Evolutionary conservation across 352 stramenopile species (phyloP).

Genomic region (Plasmopara viticola): DNA sequence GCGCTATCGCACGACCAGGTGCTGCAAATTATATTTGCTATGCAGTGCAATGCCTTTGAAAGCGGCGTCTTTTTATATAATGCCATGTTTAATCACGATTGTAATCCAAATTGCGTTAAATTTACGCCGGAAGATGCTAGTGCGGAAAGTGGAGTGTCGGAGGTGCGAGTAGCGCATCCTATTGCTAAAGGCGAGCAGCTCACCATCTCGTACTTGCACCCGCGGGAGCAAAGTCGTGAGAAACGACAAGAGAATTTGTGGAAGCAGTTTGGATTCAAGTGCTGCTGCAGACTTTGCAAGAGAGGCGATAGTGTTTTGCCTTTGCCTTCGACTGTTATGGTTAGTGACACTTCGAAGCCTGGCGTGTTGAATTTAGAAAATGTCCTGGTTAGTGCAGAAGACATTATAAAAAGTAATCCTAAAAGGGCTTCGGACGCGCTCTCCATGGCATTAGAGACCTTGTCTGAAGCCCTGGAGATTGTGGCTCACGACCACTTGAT

Average conservation of each 20-base stretch:
- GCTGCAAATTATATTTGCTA: conserved; percentile 82
- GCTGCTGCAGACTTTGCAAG: conserved; percentile 53
- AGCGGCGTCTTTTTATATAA: conserved; percentile 91
- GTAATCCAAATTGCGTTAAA: conserved; percentile 94
- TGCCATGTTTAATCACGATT: conserved; percentile 93
- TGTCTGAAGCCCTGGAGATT: conserved; percentile 79
- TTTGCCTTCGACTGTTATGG: conserved; percentile 16
- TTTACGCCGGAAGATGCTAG: conserved; percentile 58
- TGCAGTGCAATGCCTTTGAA: conserved; percentile 94
- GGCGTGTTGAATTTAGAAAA: conserved; percentile 64
- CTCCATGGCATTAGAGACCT: conserved; percentile 61
- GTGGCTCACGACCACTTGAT: conserved; percentile 81
- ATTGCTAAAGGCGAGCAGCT: conserved; percentile 86
- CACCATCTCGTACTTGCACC: conserved; percentile 92
- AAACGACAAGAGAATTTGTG: conserved; percentile 73
- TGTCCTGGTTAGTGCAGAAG: conserved; percentile 46
- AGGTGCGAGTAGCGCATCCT: conserved; percentile 84
- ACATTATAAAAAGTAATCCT: conserved; percentile 44
- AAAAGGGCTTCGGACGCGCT: conserved; percentile 47
- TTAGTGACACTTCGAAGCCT: conserved; percentile 14
- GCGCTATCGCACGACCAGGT: conserved; percentile 61
- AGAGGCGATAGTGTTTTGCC: conserved; percentile 66
- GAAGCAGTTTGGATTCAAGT: conserved; percentile 91
- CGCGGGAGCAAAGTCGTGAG: conserved; percentile 82
- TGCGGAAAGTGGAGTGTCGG: conserved; percentile 62